These are phyloP conservation scores for Saccharomycopsis sp. DNA, from an alignment of 805 yeast species.

Conservation along the genomic window DNA sequence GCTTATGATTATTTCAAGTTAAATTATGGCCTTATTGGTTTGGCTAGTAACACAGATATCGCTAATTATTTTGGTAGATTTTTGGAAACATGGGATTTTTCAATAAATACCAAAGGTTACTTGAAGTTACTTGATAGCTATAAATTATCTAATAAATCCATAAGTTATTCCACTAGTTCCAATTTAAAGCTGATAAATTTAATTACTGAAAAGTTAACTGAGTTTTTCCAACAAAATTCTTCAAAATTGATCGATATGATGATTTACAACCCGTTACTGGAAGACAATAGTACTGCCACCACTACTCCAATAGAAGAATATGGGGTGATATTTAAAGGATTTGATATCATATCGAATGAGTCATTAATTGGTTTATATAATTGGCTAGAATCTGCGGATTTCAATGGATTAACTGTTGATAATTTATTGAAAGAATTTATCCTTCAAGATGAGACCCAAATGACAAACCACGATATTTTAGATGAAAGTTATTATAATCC, in stretches of 20 bases:
- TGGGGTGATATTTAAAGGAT: conserved; percentile 20
- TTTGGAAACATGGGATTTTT: conserved; percentile 10
- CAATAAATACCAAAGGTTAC: conserved; percentile 17
- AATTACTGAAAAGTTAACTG: conserved; percentile 18
- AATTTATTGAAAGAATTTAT: conserved; percentile 8
- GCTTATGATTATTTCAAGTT: conserved; percentile 16
- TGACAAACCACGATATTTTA: background rate
- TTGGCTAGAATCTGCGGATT: conserved; percentile 18
- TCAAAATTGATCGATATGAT: conserved; percentile 19
- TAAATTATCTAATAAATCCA: conserved; percentile 18
- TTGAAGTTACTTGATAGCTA: conserved; percentile 15
- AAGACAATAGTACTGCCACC: background rate
- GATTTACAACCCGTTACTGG: conserved; percentile 16
- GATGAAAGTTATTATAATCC: conserved; percentile 17
- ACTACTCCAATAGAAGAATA: conserved; percentile 16
- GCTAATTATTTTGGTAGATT: conserved; percentile 8
- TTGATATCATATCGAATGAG: conserved; percentile 16
- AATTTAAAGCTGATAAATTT: conserved; percentile 18
- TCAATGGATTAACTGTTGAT: conserved; percentile 4
- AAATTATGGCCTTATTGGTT: conserved; percentile 13
- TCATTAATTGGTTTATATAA: conserved; percentile 16
- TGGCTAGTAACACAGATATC: background rate
- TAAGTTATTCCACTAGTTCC: conserved; percentile 12
- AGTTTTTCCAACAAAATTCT: conserved; percentile 20
- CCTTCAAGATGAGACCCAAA: background rate